Percentiles rank a stretch among this genome's conserved stretches.
Evolutionary conservation across 768 basidiomycete species (phyloP).

Genomic region (Cyathus striatus): DNA sequence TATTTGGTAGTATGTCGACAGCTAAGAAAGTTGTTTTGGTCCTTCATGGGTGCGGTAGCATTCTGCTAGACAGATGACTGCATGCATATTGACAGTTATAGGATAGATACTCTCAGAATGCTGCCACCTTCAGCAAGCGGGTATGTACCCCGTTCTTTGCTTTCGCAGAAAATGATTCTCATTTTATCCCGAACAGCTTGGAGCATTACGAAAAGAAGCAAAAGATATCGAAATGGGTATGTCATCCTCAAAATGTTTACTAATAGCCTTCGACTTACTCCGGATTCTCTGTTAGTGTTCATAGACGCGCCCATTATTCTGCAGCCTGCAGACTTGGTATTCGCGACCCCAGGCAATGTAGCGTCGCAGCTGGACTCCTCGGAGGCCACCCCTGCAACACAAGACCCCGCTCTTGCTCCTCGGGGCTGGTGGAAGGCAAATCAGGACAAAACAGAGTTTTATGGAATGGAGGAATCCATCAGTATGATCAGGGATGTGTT

Average conservation of each 20-base stretch:
- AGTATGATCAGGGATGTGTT: slow-evolving; percentile 50
- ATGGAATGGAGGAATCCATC: slow-evolving; percentile 58
- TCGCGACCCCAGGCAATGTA: slow-evolving; percentile 6
- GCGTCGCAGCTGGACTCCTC: slow-evolving; percentile 15
- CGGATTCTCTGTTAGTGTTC: slow-evolving; percentile 45
- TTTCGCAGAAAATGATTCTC: background rate
- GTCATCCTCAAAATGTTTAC: slow-evolving; percentile 3
- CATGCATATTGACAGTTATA: background rate
- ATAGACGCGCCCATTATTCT: slow-evolving; percentile 67
- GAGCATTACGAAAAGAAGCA: slow-evolving; percentile 65
- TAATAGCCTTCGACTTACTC: slow-evolving; percentile 1
- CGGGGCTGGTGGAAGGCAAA: slow-evolving; percentile 72
- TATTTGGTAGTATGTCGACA: too few relatives aligned
- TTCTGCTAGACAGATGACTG: background rate
- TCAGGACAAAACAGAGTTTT: slow-evolving; percentile 40
- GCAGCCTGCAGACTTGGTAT: slow-evolving; percentile 54
- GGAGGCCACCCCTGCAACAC: slow-evolving; percentile 29
- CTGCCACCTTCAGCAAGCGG: slow-evolving; percentile 63
- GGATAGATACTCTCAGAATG: slow-evolving; percentile 69
- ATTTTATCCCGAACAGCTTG: slow-evolving; percentile 38
- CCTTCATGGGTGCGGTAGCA: slow-evolving; percentile 34
- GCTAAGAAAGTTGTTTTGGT: slow-evolving; percentile 27
- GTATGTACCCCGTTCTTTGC: slow-evolving; percentile 29
- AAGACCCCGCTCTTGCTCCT: slow-evolving; percentile 50
- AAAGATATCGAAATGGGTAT: slow-evolving; percentile 64